A percentile compares a stretch with the other conserved stretches of the same genome.
Conservation (phyloP, 2,329 filamentous ascomycete genomes). For the Penicillium brasilianum region DNA sequence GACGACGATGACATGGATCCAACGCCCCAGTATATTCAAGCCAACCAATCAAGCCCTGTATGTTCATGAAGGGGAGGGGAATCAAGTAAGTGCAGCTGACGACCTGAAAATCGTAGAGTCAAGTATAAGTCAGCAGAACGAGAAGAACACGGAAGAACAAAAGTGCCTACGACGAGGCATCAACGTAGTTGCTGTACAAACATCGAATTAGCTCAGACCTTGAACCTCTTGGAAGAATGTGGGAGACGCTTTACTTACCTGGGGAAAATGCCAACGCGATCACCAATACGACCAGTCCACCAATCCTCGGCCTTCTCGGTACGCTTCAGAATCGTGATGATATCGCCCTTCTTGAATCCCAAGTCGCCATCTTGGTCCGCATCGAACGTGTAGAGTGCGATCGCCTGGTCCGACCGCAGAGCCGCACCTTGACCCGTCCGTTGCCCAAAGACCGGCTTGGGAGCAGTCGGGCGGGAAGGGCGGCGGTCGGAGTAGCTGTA, state of each 20-base stretch:
- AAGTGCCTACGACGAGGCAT: conserved; percentile 29
- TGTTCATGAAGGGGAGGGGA: conserved; percentile 13
- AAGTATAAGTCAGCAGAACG: not conserved
- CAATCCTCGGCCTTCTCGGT: conserved; percentile 94
- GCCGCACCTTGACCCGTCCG: conserved; percentile 47
- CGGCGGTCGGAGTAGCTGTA: conserved; percentile 64
- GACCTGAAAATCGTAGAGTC: not conserved
- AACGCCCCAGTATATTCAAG: conserved; percentile 29
- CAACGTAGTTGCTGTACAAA: conserved; percentile 44
- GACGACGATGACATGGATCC: conserved; percentile 18
- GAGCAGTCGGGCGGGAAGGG: conserved; percentile 80
- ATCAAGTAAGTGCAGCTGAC: conserved; percentile 29
- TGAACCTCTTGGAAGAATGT: not conserved
- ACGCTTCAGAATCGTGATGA: conserved; percentile 93
- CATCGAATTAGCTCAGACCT: conserved; percentile 17
- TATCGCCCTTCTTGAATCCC: conserved; percentile 94
- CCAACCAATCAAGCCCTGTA: conserved; percentile 19
- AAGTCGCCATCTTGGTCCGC: conserved; percentile 90
- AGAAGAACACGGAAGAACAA: conserved; percentile 7
- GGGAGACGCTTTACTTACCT: conserved; percentile 57
- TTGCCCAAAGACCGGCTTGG: conserved; percentile 79
- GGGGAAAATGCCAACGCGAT: conserved; percentile 88
- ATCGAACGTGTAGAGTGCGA: conserved; percentile 93
- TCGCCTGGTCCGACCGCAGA: conserved; percentile 72
- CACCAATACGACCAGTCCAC: conserved; percentile 94